A percentile compares a stretch with the other conserved stretches of the same genome.
phyloP scores from a whole-genome alignment of 192 early-diverging fungal species.

The Phycomyces blakesleeanus region DNA sequence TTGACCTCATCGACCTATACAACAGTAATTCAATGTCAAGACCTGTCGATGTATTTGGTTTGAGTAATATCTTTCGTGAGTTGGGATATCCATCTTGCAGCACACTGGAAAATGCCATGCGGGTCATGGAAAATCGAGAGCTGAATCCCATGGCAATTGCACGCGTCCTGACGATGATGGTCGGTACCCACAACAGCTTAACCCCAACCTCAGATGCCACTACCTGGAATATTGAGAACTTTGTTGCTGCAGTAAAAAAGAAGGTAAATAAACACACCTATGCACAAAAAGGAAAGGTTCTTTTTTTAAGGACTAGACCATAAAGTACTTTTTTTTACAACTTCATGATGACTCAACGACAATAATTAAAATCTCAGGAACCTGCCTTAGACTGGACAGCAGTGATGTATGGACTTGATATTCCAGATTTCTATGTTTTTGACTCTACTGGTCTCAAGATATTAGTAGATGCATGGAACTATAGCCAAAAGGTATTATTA shows the following conservation, averaged over 20 bases:
- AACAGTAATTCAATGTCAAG: neutral
- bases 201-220: conserved; percentile 25
- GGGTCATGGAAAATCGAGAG: conserved; percentile 6
- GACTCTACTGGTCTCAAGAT: conserved; percentile 58
- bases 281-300: too few relatives aligned
- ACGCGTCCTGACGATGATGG: conserved; percentile 61
- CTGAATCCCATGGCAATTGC: conserved; percentile 50
- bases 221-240: conserved; percentile 33
- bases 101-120: conserved; percentile 9
- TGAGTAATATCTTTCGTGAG: conserved; percentile 13
- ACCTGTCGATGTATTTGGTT: neutral
- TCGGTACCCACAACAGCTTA: conserved; percentile 33
- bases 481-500: conserved; percentile 18
- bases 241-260: conserved; percentile 21
- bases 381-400: conserved; percentile 58
- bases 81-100: conserved; percentile 9
- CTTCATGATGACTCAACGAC: neutral
- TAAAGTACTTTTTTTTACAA: conserved; percentile 5
- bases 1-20: too few relatives aligned
- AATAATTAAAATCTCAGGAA: conserved; percentile 27
- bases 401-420: conserved; percentile 61
- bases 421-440: conserved; percentile 51
- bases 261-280: conserved; percentile 20
- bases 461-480: conserved; percentile 55
- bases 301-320: too few relatives aligned